A percentile compares a stretch with the other conserved stretches of the same genome.
phyloP scores from a whole-genome alignment of 371 early-diverging fungal species.

The Dichotomocladium elegans region DNA sequence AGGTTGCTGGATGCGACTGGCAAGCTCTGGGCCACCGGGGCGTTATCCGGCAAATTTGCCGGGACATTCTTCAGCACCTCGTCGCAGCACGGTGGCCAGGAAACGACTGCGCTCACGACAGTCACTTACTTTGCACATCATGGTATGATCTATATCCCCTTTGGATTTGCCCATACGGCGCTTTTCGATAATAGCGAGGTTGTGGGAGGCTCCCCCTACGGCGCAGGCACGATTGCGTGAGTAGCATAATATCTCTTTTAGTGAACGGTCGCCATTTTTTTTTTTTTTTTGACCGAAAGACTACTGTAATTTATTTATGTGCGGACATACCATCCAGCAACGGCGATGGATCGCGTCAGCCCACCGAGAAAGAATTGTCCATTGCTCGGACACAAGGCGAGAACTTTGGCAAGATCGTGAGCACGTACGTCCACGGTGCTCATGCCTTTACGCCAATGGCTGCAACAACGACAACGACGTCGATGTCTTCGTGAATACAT shows the following conservation, averaged over 20 bases:
- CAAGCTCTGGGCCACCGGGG: constrained; percentile 65
- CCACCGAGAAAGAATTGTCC: constrained; percentile 59
- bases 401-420: constrained; percentile 19
- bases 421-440: constrained; percentile 10
- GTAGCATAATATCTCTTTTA: too few species aligned
- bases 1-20: constrained; percentile 66
- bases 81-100: constrained; percentile 72
- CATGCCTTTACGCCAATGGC: too few species aligned
- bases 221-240: constrained; percentile 61
- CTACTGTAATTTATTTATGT: background rate
- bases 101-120: constrained; percentile 69
- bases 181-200: constrained; percentile 51
- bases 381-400: constrained; percentile 51
- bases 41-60: constrained; percentile 60
- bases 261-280: too few species aligned
- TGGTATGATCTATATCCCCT: constrained; percentile 78
- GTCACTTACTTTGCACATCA: constrained; percentile 77
- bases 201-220: constrained; percentile 73
- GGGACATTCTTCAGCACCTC: constrained; percentile 68
- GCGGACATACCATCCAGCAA: background rate
- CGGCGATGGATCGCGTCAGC: constrained; percentile 44
- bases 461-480: too few species aligned
- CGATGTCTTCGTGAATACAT: too few species aligned
- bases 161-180: constrained; percentile 55
- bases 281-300: background rate